Evolutionary conservation across 2,329 filamentous ascomycete genomes (phyloP).

Genomic region (Xylariaceae sp.): DNA sequence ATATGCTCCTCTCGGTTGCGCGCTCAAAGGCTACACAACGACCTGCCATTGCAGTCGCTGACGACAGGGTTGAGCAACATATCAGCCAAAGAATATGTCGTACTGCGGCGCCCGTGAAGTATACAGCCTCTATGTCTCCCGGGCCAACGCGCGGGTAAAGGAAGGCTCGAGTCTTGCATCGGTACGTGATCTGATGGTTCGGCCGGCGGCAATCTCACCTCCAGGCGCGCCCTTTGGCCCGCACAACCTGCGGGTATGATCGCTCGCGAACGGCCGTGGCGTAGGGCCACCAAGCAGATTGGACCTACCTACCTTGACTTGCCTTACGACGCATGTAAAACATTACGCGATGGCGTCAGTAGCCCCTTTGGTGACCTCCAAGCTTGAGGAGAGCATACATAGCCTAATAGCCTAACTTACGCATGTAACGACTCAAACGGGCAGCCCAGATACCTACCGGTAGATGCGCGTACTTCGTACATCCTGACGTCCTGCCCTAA

Average conservation of each 20-base stretch:
- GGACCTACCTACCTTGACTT: no score
- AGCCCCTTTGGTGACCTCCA: background rate
- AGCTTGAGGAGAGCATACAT: background rate
- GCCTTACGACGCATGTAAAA: no score
- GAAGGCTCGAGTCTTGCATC: background rate
- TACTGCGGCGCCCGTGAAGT: no score
- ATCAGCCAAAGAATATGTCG: background rate
- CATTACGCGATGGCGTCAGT: no score
- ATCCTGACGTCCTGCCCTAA: background rate
- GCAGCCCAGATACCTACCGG: background rate
- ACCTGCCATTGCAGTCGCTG: background rate
- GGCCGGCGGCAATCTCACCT: background rate
- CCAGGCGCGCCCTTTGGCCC: background rate
- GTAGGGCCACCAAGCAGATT: background rate
- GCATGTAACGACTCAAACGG: background rate
- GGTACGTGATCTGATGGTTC: background rate
- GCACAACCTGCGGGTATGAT: background rate
- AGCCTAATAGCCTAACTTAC: background rate
- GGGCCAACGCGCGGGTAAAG: background rate
- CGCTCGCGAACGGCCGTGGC: background rate
- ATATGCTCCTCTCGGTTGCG: background rate
- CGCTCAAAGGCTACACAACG: background rate
- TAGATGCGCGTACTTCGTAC: background rate
- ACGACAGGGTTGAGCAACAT: background rate
- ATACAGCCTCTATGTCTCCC: background rate